Conservation (phyloP, 495 filamentous ascomycete genomes). For the Eremomyces bilateralis region DNA sequence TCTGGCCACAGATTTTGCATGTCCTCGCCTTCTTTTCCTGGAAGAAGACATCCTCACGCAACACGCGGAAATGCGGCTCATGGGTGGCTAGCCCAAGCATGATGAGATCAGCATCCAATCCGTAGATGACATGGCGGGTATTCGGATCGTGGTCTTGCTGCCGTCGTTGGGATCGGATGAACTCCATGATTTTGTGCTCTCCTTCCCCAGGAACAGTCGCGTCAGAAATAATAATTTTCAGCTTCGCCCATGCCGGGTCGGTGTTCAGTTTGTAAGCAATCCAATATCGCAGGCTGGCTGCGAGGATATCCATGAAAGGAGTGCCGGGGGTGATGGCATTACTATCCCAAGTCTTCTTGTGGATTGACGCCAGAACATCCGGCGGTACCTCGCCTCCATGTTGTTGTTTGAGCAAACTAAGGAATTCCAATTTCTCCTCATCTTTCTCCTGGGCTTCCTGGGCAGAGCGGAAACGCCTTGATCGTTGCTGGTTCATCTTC, state of each 20-base stretch:
- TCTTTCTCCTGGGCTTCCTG: slow-evolving; percentile 89
- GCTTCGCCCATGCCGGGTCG: slow-evolving; percentile 71
- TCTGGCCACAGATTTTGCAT: slow-evolving; percentile 75
- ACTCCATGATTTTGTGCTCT: slow-evolving; percentile 99
- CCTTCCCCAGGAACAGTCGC: slow-evolving; percentile 94
- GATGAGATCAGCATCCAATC: slow-evolving; percentile 91
- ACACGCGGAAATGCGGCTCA: slow-evolving; percentile 89
- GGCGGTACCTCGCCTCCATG: slow-evolving; percentile 20
- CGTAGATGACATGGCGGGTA: slow-evolving; percentile 88
- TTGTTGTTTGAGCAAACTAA: slow-evolving; percentile 31
- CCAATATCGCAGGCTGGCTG: slow-evolving; percentile 85
- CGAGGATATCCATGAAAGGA: slow-evolving; percentile 95
- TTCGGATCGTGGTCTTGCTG: slow-evolving; percentile 89
- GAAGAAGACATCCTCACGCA: slow-evolving; percentile 93
- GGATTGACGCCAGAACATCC: slow-evolving; percentile 35
- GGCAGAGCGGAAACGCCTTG: slow-evolving; percentile 74
- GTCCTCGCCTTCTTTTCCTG: slow-evolving; percentile 60
- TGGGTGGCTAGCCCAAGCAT: slow-evolving; percentile 96
- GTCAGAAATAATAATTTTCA: slow-evolving; percentile 97
- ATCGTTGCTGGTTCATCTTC: slow-evolving; percentile 96
- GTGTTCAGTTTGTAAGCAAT: slow-evolving; percentile 90
- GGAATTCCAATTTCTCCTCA: slow-evolving; percentile 67
- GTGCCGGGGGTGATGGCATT: slow-evolving; percentile 97
- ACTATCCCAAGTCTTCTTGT: slow-evolving; percentile 90
- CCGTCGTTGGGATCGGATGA: slow-evolving; percentile 77